These are phyloP conservation scores for Trichoderma reesei DNA, from an alignment of 495 filamentous ascomycete species.

Conservation along the genomic window DNA sequence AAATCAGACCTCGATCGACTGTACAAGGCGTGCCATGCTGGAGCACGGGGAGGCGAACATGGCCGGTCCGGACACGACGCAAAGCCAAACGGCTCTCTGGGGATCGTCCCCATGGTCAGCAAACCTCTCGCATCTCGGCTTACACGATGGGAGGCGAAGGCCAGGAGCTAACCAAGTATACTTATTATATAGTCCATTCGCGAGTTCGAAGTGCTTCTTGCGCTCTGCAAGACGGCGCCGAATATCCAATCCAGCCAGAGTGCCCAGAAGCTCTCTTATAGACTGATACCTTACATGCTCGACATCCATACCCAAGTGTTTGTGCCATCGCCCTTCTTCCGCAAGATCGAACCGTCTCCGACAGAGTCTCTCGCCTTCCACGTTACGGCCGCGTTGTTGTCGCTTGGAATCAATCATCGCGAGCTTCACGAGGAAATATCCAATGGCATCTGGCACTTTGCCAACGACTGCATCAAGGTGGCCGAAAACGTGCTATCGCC, in stretches of 20 bases:
- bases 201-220: conserved; percentile 82
- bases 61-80: conserved; percentile 24
- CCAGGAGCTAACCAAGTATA: conserved; percentile 15
- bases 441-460: conserved; percentile 52
- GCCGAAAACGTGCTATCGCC: conserved; percentile 32
- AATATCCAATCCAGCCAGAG: conserved; percentile 53
- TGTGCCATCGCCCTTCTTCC: conserved; percentile 69
- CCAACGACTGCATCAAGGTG: conserved; percentile 52
- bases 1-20: conserved; percentile 56
- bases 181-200: conserved; percentile 46
- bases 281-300: conserved; percentile 71
- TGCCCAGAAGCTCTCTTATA: conserved; percentile 61
- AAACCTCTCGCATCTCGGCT: conserved; percentile 8
- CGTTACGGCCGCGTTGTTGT: conserved; percentile 68
- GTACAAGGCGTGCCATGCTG: conserved; percentile 42
- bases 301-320: conserved; percentile 73
- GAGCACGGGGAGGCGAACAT: conserved; percentile 21
- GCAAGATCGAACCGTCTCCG: conserved; percentile 74
- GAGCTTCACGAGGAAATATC: conserved; percentile 52
- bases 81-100: conserved; percentile 23
- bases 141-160: neutral
- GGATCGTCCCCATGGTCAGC: conserved; percentile 42
- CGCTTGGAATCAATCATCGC: conserved; percentile 59
- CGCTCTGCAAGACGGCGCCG: conserved; percentile 79
- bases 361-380: conserved; percentile 78